These are phyloP conservation scores for Oidium heveae DNA, from an alignment of 2,329 filamentous ascomycete genomes.

Conservation along the genomic window DNA sequence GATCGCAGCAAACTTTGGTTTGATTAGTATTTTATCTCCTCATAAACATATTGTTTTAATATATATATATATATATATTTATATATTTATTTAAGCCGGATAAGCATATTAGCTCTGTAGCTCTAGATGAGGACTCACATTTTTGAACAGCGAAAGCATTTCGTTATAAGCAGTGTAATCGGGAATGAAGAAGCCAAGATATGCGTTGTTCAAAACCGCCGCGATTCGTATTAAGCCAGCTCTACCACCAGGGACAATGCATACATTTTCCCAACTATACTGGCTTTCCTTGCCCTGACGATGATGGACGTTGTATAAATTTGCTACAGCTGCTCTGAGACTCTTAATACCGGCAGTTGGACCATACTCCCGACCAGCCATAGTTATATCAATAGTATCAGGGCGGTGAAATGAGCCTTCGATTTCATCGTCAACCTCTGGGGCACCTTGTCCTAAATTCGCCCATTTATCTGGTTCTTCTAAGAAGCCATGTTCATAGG, in stretches of 20 bases:
- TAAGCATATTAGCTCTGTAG: not conserved
- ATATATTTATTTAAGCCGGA: not conserved
- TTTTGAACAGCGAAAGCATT: constrained; percentile 87
- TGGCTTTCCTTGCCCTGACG: constrained; percentile 65
- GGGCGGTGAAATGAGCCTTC: constrained; percentile 70
- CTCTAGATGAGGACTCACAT: constrained; percentile 23
- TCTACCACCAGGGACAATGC: constrained; percentile 79
- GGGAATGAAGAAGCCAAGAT: constrained; percentile 80
- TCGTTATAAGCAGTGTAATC: constrained; percentile 96
- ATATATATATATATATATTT: not conserved
- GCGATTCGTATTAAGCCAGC: constrained; percentile 87
- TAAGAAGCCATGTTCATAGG: constrained; percentile 65
- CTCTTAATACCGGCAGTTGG: constrained; percentile 87
- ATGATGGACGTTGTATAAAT: constrained; percentile 82
- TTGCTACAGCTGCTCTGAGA: constrained; percentile 66
- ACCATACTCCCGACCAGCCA: constrained; percentile 67
- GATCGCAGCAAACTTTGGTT: constrained; percentile 49
- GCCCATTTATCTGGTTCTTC: constrained; percentile 70
- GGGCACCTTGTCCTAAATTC: constrained; percentile 81
- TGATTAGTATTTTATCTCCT: not conserved
- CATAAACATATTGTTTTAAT: no score
- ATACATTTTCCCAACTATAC: constrained; percentile 95
- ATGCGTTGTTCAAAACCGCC: constrained; percentile 76
- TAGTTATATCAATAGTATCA: constrained; percentile 48
- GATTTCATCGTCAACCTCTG: constrained; percentile 84